Percentiles rank a stretch among this genome's conserved stretches.
Conservation (phyloP, 176 grass and related monocot genomes). For the Raddia guianensis region DNA sequence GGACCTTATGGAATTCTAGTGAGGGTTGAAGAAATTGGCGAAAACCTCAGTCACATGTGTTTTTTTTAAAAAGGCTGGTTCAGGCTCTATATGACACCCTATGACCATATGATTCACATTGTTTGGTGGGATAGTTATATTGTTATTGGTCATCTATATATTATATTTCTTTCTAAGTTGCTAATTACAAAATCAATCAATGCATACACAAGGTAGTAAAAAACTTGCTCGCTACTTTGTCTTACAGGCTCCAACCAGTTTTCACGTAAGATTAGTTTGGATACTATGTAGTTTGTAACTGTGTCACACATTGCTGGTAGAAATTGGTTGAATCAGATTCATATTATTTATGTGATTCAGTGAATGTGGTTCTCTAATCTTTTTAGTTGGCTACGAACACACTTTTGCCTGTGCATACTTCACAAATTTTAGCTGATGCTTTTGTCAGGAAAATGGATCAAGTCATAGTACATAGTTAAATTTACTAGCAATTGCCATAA, state of each 20-base stretch:
- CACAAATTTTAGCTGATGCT: not conserved
- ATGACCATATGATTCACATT: not conserved
- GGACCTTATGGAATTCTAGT: not conserved
- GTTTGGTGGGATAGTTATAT: not conserved
- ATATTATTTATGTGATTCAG: not conserved
- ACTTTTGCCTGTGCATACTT: not conserved
- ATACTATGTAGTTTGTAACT: not conserved
- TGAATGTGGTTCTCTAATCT: not conserved
- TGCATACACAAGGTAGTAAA: not conserved
- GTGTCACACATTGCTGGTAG: not conserved
- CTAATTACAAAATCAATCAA: not conserved
- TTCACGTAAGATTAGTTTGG: conserved; percentile 6
- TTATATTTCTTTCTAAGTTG: conserved; percentile 13
- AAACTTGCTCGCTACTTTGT: not conserved
- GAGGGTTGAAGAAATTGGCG: not conserved
- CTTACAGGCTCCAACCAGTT: not conserved
- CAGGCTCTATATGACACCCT: not conserved
- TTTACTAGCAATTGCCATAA: not conserved
- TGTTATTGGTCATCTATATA: not conserved
- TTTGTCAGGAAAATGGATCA: conserved; percentile 1
- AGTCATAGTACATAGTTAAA: conserved; percentile 11
- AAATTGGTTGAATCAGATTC: conserved; percentile 21
- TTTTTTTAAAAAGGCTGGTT: not conserved
- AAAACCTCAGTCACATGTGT: not conserved
- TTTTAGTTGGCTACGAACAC: conserved; percentile 14